Base-by-base conservation (phyloP, 164 flowering plant species). In the Vitis riparia region DNA sequence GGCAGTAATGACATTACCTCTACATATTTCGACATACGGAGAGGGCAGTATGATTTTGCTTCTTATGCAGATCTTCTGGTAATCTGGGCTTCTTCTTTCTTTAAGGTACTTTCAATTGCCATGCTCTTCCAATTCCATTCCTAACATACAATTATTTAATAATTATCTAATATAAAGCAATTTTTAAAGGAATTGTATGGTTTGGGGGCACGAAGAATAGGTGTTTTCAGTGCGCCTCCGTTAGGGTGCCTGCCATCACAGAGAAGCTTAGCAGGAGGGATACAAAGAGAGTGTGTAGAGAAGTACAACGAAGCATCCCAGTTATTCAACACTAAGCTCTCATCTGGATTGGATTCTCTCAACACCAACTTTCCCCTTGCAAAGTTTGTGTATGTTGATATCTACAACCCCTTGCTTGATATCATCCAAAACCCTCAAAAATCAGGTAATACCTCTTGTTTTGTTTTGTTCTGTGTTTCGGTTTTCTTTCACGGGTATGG, bases 1-100 rank as follows among this genome's bases (percentile, higher is more conserved):
- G 91, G 91, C 15, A 88, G 87, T 63, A 76, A 92, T 27, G 98
- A 94, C 75, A 68, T 94, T 48, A 85, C 83, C 12, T 82, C 78
- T 58, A 88, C 89, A 2, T 92, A 86, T 66, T 92, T 81, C 55
- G 14, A 30, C 9, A 23, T 66, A 0, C 83, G 89, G 44, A 67
- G 69, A 55, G 0, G 2, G 0, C 67, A 84, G 0, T 92, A 84
- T 55, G 87, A 87, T 62, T 30, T 88, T 11, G 59, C 77, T 14
- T 71, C 86, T 13, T 94, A 91, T 61, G 69, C 87, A 0, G 79
- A 80, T 59, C 73, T 90, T 32, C 44, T 91, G 75, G 77, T 79
- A 16, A 52, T 65, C 17, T 68, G 62, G 0, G 93, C 93, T 13
- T 68, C 85, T 17, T 32, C 16, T 48, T 86, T 87, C 51, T n/a